A percentile compares a stretch with the other conserved stretches of the same genome.
phyloP scores from a whole-genome alignment of 768 basidiomycete genomes.

The Lenzites betulinus region DNA sequence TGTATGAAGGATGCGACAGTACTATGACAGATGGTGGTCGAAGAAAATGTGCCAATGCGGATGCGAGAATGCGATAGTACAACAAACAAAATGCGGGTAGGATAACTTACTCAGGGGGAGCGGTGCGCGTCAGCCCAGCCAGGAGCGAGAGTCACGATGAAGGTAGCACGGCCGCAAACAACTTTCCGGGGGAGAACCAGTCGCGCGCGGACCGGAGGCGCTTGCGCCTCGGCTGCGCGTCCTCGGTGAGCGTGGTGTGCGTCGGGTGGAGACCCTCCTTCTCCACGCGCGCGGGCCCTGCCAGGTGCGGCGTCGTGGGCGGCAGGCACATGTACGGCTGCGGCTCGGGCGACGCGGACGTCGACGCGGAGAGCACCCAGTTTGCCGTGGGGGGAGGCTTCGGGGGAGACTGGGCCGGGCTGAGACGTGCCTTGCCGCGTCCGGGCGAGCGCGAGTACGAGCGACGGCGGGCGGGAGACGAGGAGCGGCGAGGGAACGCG shows the following conservation, averaged over 20 bases:
- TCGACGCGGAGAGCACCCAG: conserved; percentile 26
- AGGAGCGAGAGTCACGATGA: conserved; percentile 25
- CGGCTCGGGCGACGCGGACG: conserved; percentile 23
- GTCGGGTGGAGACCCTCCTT: conserved; percentile 19
- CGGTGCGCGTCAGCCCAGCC: conserved; percentile 4
- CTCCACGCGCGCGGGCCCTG: conserved; percentile 5
- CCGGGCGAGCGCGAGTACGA: conserved; percentile 22
- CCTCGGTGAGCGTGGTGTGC: conserved; percentile 25
- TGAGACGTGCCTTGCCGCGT: conserved; percentile 16
- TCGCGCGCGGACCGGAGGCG: conserved; percentile 36
- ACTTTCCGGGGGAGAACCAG: conserved; percentile 37
- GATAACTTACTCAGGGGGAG: conserved; percentile 15
- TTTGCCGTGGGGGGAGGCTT: conserved; percentile 17
- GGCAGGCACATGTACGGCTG: conserved; percentile 28
- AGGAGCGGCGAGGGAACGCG: conserved; percentile 33
- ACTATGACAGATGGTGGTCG: not conserved
- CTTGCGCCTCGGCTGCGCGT: conserved; percentile 33
- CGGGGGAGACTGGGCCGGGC: conserved; percentile 17
- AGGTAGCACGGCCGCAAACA: conserved; percentile 35
- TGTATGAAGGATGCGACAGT: not conserved
- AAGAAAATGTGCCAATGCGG: conserved; percentile 1
- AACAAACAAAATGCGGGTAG: conserved; percentile 1
- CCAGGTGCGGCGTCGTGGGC: conserved; percentile 9
- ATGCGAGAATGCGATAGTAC: conserved; percentile 12
- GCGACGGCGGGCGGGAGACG: conserved; percentile 23